Evolutionary conservation across 108 stramenopile genomes (phyloP).

Genomic region (Pseudonitzschia multistriata): DNA sequence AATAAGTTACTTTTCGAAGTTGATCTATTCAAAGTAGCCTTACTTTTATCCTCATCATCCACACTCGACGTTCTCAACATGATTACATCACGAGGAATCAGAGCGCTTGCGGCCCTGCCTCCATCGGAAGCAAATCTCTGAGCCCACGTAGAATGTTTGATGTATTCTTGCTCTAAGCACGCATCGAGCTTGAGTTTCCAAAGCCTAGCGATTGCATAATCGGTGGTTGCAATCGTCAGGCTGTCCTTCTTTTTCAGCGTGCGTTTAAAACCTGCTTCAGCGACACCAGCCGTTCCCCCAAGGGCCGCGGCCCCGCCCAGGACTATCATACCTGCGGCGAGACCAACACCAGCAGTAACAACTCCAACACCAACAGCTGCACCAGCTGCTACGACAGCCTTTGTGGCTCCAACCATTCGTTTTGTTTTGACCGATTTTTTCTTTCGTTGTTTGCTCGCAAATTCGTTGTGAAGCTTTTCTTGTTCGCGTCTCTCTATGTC

Average conservation of each 20-base stretch:
- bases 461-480: constrained; percentile 31
- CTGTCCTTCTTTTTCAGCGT: constrained; percentile 45
- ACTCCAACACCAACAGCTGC: constrained; percentile 75
- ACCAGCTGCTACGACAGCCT: constrained; percentile 69
- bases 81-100: constrained; percentile 25
- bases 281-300: constrained; percentile 75
- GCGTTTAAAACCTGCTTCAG: constrained; percentile 45
- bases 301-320: constrained; percentile 75
- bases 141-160: constrained; percentile 46
- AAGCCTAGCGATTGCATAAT: constrained; percentile 50
- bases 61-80: background rate
- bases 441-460: constrained; percentile 36
- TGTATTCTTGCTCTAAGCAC: constrained; percentile 29
- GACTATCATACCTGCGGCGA: constrained; percentile 75
- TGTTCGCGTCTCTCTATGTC: constrained; percentile 17
- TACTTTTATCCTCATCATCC: constrained; percentile 15
- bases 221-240: constrained; percentile 54
- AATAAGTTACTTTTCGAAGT: constrained; percentile 19
- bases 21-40: constrained; percentile 1
- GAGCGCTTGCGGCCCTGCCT: constrained; percentile 32
- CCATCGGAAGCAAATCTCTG: constrained; percentile 47
- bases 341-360: constrained; percentile 76
- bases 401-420: constrained; percentile 54
- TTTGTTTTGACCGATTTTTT: constrained; percentile 41
- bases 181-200: constrained; percentile 67